Evolutionary conservation across 768 basidiomycete species (phyloP).

Genomic region (Leccinum variicolor): DNA sequence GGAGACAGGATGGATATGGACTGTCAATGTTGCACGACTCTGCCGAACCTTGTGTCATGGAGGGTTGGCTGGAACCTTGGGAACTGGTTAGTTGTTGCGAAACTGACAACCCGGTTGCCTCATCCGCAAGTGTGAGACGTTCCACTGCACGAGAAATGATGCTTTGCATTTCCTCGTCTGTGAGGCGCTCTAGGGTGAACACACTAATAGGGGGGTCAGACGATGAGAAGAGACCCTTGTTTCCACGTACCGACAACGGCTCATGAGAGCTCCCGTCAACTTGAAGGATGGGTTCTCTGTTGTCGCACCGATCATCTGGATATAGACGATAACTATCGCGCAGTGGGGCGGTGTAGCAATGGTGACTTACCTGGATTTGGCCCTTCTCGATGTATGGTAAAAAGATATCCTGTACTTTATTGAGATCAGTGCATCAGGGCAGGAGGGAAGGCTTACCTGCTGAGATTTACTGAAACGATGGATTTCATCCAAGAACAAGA

Average conservation of each 20-base stretch:
- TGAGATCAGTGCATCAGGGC: slow-evolving; percentile 5
- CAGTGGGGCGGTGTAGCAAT: background rate
- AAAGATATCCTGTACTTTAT: slow-evolving; percentile 59
- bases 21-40: slow-evolving; percentile 8
- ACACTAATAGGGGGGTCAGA: slow-evolving; percentile 48
- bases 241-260: slow-evolving; percentile 64
- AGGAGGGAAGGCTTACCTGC: slow-evolving; percentile 41
- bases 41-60: slow-evolving; percentile 17
- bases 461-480: slow-evolving; percentile 75
- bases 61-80: slow-evolving; percentile 16
- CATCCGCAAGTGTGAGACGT: slow-evolving; percentile 27
- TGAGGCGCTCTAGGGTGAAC: slow-evolving; percentile 66
- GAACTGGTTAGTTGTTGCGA: slow-evolving; percentile 13
- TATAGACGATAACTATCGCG: background rate
- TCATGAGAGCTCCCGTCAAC: slow-evolving; percentile 65
- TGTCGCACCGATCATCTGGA: slow-evolving; percentile 73
- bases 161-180: slow-evolving; percentile 54
- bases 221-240: background rate
- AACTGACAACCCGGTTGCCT: background rate
- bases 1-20: slow-evolving; percentile 30
- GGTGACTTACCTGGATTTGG: slow-evolving; percentile 51
- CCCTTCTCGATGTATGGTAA: slow-evolving; percentile 81
- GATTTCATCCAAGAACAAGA: slow-evolving; percentile 82
- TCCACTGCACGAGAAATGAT: slow-evolving; percentile 56
- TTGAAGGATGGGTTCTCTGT: slow-evolving; percentile 92